These are phyloP conservation scores for Aspergillus biplanus DNA, from an alignment of 495 filamentous ascomycete species.

Conservation along the genomic window DNA sequence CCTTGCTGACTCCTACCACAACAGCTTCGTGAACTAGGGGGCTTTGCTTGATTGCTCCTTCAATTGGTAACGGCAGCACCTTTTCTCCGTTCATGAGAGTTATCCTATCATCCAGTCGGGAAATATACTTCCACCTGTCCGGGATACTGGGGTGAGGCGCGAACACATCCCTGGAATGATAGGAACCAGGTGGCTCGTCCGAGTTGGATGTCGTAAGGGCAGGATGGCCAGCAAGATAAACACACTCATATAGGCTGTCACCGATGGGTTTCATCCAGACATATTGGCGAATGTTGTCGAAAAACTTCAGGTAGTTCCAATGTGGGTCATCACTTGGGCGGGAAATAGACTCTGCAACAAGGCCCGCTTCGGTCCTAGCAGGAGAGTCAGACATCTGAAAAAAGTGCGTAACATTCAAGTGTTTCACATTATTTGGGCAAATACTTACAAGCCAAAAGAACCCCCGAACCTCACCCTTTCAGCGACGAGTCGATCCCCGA, in stretches of 20 bases:
- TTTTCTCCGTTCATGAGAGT: conserved; percentile 73
- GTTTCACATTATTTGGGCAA: background rate
- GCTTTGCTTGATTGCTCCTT: conserved; percentile 57
- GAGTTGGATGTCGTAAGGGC: conserved; percentile 59
- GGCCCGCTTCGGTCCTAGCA: conserved; percentile 57
- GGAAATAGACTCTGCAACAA: conserved; percentile 52
- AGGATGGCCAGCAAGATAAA: conserved; percentile 55
- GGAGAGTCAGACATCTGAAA: conserved; percentile 6
- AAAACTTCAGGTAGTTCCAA: conserved; percentile 58
- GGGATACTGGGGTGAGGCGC: conserved; percentile 59
- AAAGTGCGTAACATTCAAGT: background rate
- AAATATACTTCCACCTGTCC: conserved; percentile 66
- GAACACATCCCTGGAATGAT: conserved; percentile 65
- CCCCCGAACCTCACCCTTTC: conserved; percentile 53
- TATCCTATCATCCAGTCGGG: conserved; percentile 64
- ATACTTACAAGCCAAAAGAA: conserved; percentile 56
- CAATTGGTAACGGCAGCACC: conserved; percentile 64
- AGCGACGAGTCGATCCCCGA: conserved; percentile 56
- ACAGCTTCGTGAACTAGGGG: conserved; percentile 58
- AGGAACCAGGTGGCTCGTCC: conserved; percentile 53
- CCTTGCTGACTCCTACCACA: conserved; percentile 57
- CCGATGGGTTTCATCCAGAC: conserved; percentile 55
- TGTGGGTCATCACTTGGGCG: conserved; percentile 49
- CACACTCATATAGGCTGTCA: conserved; percentile 52
- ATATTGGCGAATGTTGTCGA: conserved; percentile 48